Percentiles rank a stretch among this genome's conserved stretches.
phyloP scores from a whole-genome alignment of 441 rosid species.

The Kokia cookei region DNA sequence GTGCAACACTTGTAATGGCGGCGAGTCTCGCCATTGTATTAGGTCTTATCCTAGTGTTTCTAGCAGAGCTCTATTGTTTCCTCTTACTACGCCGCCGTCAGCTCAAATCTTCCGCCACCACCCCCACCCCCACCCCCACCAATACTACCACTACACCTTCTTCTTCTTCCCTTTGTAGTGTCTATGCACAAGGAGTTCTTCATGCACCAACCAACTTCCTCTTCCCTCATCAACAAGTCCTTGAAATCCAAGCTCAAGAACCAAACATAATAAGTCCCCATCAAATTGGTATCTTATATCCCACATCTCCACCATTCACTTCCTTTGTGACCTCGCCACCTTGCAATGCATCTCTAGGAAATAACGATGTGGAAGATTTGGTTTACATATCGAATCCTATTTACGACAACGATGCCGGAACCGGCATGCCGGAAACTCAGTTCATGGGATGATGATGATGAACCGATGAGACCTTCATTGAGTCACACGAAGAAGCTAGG shows the following conservation, averaged over 20 bases:
- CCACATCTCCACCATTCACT: conserved; percentile 23
- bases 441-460: conserved; percentile 46
- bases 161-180: conserved; percentile 36
- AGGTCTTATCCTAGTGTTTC: conserved; percentile 56
- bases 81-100: conserved; percentile 50
- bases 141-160: not conserved
- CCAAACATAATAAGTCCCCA: conserved; percentile 23
- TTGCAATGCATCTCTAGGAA: not conserved
- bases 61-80: conserved; percentile 79
- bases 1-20: conserved; percentile 76
- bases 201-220: conserved; percentile 57
- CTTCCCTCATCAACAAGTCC: conserved; percentile 30
- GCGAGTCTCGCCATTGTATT: conserved; percentile 67
- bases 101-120: conserved; percentile 3
- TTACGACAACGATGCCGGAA: conserved; percentile 38
- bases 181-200: conserved; percentile 60
- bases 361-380: conserved; percentile 23
- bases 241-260: conserved; percentile 23
- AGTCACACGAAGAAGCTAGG: conserved; percentile 81
- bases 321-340: conserved; percentile 24
- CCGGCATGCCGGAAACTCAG: conserved; percentile 43
- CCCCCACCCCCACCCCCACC: not conserved
- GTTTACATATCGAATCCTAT: conserved; percentile 83
- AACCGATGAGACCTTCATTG: conserved; percentile 47
- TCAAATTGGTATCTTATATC: conserved; percentile 17